Evolutionary conservation across 805 yeast genomes (phyloP).

Genomic region (Debaryomyces tyrocola): DNA sequence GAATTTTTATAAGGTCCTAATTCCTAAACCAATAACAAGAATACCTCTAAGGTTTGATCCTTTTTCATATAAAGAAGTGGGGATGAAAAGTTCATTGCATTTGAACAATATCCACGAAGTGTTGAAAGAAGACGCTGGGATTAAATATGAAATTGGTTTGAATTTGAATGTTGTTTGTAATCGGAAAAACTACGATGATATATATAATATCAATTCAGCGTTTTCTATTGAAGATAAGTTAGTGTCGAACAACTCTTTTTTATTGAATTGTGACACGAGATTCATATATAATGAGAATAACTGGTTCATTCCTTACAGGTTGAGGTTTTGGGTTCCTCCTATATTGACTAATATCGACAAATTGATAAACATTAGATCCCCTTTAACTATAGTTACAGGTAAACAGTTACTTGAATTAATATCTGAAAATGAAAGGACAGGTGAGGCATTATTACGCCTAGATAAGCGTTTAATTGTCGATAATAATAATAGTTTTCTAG

Average conservation of each 20-base stretch:
- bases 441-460: neutral
- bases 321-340: slow-evolving; percentile 40
- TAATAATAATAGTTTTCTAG: slow-evolving; percentile 12
- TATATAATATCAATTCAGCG: slow-evolving; percentile 8
- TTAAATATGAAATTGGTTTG: slow-evolving; percentile 18
- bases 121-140: slow-evolving; percentile 10
- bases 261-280: slow-evolving; percentile 31
- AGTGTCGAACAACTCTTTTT: slow-evolving; percentile 2
- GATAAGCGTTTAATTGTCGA: slow-evolving; percentile 12
- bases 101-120: neutral
- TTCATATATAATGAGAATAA: slow-evolving; percentile 30
- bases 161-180: slow-evolving; percentile 27
- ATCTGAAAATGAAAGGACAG: neutral
- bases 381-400: neutral
- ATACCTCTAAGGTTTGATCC: slow-evolving; percentile 15
- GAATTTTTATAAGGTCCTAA: slow-evolving; percentile 32
- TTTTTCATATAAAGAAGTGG: neutral
- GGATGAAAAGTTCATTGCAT: neutral
- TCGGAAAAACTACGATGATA: slow-evolving; percentile 16
- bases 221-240: slow-evolving; percentile 9
- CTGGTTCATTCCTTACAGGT: slow-evolving; percentile 33
- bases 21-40: slow-evolving; percentile 23
- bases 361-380: slow-evolving; percentile 7
- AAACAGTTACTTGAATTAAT: neutral
- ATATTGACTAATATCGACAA: slow-evolving; percentile 16